Conservation (phyloP, 176 grass and related monocot species). For the Musa troglodytarum region DNA sequence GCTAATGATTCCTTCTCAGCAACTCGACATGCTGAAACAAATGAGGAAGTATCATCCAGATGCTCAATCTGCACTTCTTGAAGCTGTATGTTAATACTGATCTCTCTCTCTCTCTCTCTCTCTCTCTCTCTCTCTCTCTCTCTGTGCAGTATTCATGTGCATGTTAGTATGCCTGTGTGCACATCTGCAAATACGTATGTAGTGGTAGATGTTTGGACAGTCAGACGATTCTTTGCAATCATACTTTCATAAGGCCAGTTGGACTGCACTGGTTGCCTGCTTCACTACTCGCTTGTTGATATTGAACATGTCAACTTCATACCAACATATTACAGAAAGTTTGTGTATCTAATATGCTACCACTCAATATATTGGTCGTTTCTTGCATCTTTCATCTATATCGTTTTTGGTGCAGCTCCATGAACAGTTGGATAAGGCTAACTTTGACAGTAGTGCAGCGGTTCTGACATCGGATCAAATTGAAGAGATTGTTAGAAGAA, state of each 20-base stretch:
- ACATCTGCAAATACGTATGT: no score
- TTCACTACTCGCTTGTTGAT: neutral
- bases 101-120: neutral
- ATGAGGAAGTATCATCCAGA: conserved; percentile 50
- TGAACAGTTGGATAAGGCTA: conserved; percentile 38
- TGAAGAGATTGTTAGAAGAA: conserved; percentile 23
- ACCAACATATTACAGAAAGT: neutral
- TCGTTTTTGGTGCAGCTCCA: conserved; percentile 38
- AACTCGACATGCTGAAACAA: conserved; percentile 57
- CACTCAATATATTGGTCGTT: neutral
- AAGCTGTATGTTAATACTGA: conserved; percentile 31
- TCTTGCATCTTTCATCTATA: neutral
- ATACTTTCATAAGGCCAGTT: no score
- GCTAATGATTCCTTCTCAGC: conserved; percentile 28
- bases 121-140: neutral
- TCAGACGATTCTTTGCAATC: neutral
- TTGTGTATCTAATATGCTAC: neutral
- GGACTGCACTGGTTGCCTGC: no score
- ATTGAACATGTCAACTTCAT: neutral
- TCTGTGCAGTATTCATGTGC: neutral
- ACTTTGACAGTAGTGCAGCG: conserved; percentile 44
- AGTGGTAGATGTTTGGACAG: neutral
- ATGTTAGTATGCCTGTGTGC: no score
- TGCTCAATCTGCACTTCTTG: conserved; percentile 46
- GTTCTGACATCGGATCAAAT: conserved; percentile 46